phyloP scores from a whole-genome alignment of 2,329 filamentous ascomycete species.

The Colletotrichum somersetense region DNA sequence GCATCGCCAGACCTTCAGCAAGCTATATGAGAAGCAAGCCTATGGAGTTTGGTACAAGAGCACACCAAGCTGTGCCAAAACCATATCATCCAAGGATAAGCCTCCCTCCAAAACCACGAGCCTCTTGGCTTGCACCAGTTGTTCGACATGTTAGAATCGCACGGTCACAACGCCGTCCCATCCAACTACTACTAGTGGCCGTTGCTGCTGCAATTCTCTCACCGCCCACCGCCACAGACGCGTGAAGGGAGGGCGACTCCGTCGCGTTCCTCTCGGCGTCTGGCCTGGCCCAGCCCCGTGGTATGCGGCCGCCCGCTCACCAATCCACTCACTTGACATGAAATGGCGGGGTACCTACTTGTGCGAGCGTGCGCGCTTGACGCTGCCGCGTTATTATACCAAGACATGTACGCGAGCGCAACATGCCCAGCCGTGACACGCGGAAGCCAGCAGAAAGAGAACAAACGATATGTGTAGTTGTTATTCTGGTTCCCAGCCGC shows the following conservation, averaged over 20 bases:
- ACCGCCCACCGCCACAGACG: not conserved
- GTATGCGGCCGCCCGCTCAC: slow-evolving; percentile 9
- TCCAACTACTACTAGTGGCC: not conserved
- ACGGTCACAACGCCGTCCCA: not conserved
- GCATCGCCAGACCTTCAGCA: not conserved
- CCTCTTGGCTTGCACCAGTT: not conserved
- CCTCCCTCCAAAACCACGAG: not conserved
- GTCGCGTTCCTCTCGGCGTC: not conserved
- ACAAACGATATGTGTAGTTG: not conserved
- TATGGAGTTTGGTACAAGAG: too few relatives aligned
- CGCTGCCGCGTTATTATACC: not conserved
- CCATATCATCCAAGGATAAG: not conserved
- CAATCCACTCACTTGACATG: slow-evolving; percentile 28
- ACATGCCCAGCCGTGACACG: not conserved
- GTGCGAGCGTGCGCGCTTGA: slow-evolving; percentile 16
- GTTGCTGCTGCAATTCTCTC: not conserved
- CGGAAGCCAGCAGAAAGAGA: not conserved
- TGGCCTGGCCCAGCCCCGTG: not conserved
- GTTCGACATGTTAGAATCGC: not conserved
- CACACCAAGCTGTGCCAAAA: not conserved
- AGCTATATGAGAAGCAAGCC: not conserved
- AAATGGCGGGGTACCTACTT: slow-evolving; percentile 23
- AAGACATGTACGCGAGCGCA: not conserved
- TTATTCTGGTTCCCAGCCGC: not conserved
- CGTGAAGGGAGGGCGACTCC: not conserved